phyloP scores from a whole-genome alignment of 441 rosid species.

The Pelargonium hybrid region DNA sequence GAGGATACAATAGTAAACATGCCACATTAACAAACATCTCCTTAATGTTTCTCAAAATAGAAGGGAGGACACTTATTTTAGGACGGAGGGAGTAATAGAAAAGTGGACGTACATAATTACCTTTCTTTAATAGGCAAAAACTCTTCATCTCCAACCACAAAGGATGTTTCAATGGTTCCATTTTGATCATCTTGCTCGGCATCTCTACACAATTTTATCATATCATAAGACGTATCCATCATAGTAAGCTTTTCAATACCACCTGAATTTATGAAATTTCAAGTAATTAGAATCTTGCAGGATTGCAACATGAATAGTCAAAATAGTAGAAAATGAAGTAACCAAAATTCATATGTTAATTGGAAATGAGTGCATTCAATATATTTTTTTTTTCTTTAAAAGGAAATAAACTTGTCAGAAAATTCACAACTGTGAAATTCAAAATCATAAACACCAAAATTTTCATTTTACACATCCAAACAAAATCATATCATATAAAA shows the following conservation, averaged over 20 bases:
- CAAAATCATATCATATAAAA: neutral
- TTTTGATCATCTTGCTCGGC: slow-evolving; percentile 25
- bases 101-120: slow-evolving; percentile 22
- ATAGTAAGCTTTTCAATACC: slow-evolving; percentile 75
- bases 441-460: neutral
- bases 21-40: too few relatives aligned
- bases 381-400: neutral
- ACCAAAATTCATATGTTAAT: neutral
- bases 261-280: slow-evolving; percentile 34
- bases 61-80: too few relatives aligned
- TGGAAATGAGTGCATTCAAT: neutral
- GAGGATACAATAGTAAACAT: too few relatives aligned
- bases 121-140: slow-evolving; percentile 78
- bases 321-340: neutral
- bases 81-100: too few relatives aligned
- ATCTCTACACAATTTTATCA: slow-evolving; percentile 62
- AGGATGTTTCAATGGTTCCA: slow-evolving; percentile 46
- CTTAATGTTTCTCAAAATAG: too few relatives aligned
- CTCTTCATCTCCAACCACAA: slow-evolving; percentile 87
- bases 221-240: slow-evolving; percentile 89
- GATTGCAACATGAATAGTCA: neutral
- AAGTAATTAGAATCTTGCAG: neutral
- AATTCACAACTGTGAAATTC: neutral
- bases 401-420: neutral
- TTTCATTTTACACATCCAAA: neutral